Base-by-base conservation (phyloP, 345 rosid species). In the Barbarea vulgaris region DNA sequence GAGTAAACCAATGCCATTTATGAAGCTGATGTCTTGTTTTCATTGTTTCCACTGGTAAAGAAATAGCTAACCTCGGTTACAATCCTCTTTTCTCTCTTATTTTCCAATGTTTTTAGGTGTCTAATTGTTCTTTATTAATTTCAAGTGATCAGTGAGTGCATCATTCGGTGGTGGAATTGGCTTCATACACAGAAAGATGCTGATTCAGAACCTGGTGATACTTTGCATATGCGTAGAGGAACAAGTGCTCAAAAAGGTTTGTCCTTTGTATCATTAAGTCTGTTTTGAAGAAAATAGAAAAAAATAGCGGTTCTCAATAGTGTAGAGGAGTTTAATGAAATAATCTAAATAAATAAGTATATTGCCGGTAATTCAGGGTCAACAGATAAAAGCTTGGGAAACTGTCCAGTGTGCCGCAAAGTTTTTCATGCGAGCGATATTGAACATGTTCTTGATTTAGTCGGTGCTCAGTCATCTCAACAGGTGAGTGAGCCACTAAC, bases 21-120 rank as follows among this genome's bases (percentile, higher is more conserved):
- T 94, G 98, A 94, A 94, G 89, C 81, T 94, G 79, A 94, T 94
- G 98, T 94, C 98, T 75, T 94, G 98, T 79, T 94, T 89, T 67
- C 97, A 91, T 74, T 94, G 93, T 77, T 91, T 91, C 72, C 98
- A 94, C 83, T 78, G 96, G 98, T 93, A 81, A 71, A 39, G 55
- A 64, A 61, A 18, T 17, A 17, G 2, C 33, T 68, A 52, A 58
- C 42, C 18, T 59, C 28, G 8, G 39, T 50, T 15, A 48, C 69
- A 12, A 14, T n/a, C 25, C 46, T 21, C 9, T 53, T 24, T 37
- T 74, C 18, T 22, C 18, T 27, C 53, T 14, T 47, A 53, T 3
- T 47, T 56, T 24, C 46, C 50, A 36, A 48, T 72, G 31, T 72
- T 22, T 17, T 5, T 39, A 41, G 64, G 8, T 31, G 22, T 57